Evolutionary conservation across 495 filamentous ascomycete species (phyloP), one percentile per base, ranked within the genome.

Genomic region (Bathelium albidoporum): DNA sequence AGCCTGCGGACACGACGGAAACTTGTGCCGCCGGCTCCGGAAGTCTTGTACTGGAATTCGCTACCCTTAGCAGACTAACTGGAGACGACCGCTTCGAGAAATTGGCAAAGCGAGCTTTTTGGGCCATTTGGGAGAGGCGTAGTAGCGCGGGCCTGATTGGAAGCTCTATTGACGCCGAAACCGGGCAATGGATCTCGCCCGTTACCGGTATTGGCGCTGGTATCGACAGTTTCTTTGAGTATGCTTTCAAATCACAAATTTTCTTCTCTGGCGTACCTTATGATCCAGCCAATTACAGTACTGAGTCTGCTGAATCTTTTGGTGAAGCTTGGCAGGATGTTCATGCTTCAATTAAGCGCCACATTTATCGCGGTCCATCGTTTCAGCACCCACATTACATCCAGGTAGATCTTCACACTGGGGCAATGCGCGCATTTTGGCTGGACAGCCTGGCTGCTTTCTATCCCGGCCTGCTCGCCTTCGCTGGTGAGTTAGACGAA

Each of bases 211-310:
- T 98, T 69, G 94, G 94, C 41, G 94, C 94, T 1, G 95, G 94
- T 20, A 88, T 95, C 66, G 94, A 97, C 73, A 96, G 91, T 76
- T 98, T 97, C 76, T 97, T 93, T 69, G 94, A 98, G 76, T 98
- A 98, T 72, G 94, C 94, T 1, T 81, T 96, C 71, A 98, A 98
- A 72, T 88, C 91, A 1, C 86, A 95, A 67, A 87, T 98, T 65
- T 76, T 98, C 10, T 83, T 97, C 20, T 95, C 93, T 1, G 85
- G 89, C 4, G 59, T 74, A 12, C 64, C 70, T 2, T 78, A 81
- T 58, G 79, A 82, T 18, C 66, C 20, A 0, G 26, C 61, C 9
- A 60, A 63, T 55, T 52, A 64, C 2, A 24, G 62, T 39, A 80
- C 77, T 24, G 81, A 85, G 61, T 88, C 88, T 4, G 76, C 91